Evolutionary conservation across 805 yeast species (phyloP).

Genomic region (Allodekkera sacchari): DNA sequence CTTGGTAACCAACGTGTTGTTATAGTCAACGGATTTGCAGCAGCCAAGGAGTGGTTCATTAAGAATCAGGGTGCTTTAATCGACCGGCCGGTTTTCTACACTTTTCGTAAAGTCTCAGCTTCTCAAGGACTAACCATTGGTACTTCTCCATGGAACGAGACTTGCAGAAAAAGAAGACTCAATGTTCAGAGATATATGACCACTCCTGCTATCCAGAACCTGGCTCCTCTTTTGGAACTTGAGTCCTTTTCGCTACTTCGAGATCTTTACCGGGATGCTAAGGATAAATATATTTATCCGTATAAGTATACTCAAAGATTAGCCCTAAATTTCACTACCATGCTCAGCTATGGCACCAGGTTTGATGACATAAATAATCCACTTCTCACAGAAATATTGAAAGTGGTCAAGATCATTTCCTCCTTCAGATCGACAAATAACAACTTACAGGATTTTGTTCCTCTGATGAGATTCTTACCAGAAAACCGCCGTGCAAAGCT

Average conservation of each 20-base stretch:
- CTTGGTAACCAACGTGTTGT: conserved; percentile 15
- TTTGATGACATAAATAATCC: conserved; percentile 22
- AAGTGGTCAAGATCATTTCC: conserved; percentile 23
- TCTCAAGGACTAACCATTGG: conserved; percentile 33
- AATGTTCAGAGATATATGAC: conserved; percentile 32
- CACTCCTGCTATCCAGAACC: conserved; percentile 27
- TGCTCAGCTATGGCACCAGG: conserved; percentile 33
- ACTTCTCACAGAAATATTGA: conserved; percentile 21
- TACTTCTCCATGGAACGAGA: conserved; percentile 34
- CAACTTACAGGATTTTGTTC: conserved; percentile 30
- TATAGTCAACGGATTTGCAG: conserved; percentile 10
- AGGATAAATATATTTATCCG: conserved; percentile 12
- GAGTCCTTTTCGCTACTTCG: conserved; percentile 26
- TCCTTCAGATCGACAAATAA: conserved; percentile 28
- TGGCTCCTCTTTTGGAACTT: conserved; percentile 25
- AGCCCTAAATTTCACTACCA: conserved; percentile 30
- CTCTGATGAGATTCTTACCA: conserved; percentile 24
- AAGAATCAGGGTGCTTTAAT: conserved; percentile 14
- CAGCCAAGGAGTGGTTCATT: conserved; percentile 17
- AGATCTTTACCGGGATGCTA: conserved; percentile 15
- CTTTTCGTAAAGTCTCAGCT: conserved; percentile 18
- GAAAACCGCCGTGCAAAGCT: conserved; percentile 19
- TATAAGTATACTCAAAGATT: conserved; percentile 25
- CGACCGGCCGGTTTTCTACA: conserved; percentile 16
- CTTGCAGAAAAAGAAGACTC: conserved; percentile 25